These are phyloP conservation scores for Austroboletus eburneus DNA, from an alignment of 768 basidiomycete species.

Conservation along the genomic window DNA sequence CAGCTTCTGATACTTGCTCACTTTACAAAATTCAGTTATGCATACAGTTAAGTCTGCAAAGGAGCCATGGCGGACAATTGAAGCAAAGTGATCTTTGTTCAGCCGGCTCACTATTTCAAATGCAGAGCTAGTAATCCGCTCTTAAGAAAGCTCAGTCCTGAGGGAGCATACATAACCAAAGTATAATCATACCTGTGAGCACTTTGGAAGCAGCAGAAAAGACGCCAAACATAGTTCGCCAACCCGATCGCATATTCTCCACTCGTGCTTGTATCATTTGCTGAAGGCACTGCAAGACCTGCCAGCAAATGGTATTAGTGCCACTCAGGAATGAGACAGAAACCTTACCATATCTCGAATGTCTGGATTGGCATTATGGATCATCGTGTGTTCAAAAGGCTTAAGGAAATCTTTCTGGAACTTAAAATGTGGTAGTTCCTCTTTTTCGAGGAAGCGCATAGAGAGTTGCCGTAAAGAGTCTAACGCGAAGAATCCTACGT, in stretches of 20 bases:
- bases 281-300: slow-evolving; percentile 96
- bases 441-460: slow-evolving; percentile 98
- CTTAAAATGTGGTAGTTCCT: slow-evolving; percentile 95
- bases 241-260: slow-evolving; percentile 94
- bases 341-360: slow-evolving; percentile 87
- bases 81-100: slow-evolving; percentile 84
- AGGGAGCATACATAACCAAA: neutral
- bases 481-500: slow-evolving; percentile 94
- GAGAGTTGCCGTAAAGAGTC: slow-evolving; percentile 95
- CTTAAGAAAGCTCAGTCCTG: slow-evolving; percentile 35
- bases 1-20: slow-evolving; percentile 99
- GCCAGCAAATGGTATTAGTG: slow-evolving; percentile 2
- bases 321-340: neutral
- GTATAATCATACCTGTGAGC: slow-evolving; percentile 60
- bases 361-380: slow-evolving; percentile 93
- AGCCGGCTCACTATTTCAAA: slow-evolving; percentile 94
- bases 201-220: slow-evolving; percentile 96
- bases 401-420: slow-evolving; percentile 99
- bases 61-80: slow-evolving; percentile 90
- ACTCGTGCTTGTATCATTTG: slow-evolving; percentile 98
- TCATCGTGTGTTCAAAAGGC: slow-evolving; percentile 98
- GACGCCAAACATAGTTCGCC: slow-evolving; percentile 99
- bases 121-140: slow-evolving; percentile 87
- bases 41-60: slow-evolving; percentile 96
- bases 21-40: slow-evolving; percentile 99